Conservation (phyloP, 1,139 yeast species). For the Yamadazyma buinensis region DNA sequence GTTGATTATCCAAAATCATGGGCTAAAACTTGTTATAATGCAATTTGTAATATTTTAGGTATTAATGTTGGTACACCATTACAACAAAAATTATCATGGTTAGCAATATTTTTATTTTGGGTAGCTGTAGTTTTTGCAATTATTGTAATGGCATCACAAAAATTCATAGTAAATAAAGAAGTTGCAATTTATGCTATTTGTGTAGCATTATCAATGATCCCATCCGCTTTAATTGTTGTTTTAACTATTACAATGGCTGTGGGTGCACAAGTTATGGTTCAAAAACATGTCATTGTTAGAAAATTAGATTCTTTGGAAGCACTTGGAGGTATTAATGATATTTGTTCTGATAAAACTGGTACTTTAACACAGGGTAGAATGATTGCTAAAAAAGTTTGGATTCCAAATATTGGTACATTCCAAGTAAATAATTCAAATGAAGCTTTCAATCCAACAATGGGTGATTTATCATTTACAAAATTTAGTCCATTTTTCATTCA, state of each 20-base stretch:
- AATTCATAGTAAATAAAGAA: constrained; percentile 59
- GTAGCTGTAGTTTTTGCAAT: constrained; percentile 76
- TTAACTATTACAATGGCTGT: constrained; percentile 84
- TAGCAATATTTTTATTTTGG: constrained; percentile 65
- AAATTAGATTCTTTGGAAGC: constrained; percentile 78
- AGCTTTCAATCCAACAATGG: constrained; percentile 71
- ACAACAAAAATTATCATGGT: constrained; percentile 61
- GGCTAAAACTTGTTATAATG: constrained; percentile 18
- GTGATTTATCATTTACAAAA: constrained; percentile 44
- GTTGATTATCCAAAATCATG: constrained; percentile 46
- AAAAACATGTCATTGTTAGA: constrained; percentile 69
- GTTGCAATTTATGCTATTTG: constrained; percentile 84
- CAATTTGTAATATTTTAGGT: constrained; percentile 69
- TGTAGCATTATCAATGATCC: constrained; percentile 80
- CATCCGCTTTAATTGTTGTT: constrained; percentile 76
- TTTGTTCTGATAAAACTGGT: constrained; percentile 83
- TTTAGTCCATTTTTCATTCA: constrained; percentile 42
- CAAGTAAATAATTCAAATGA: constrained; percentile 58
- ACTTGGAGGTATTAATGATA: constrained; percentile 74
- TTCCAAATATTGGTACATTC: constrained; percentile 72
- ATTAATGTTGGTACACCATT: constrained; percentile 75
- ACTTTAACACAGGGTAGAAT: constrained; percentile 78
- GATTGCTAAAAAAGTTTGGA: constrained; percentile 71
- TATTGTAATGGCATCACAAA: constrained; percentile 76
- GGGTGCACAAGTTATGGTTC: constrained; percentile 77